Evolutionary conservation across 805 yeast genomes (phyloP).

Genomic region (Schwanniomyces yamadae): DNA sequence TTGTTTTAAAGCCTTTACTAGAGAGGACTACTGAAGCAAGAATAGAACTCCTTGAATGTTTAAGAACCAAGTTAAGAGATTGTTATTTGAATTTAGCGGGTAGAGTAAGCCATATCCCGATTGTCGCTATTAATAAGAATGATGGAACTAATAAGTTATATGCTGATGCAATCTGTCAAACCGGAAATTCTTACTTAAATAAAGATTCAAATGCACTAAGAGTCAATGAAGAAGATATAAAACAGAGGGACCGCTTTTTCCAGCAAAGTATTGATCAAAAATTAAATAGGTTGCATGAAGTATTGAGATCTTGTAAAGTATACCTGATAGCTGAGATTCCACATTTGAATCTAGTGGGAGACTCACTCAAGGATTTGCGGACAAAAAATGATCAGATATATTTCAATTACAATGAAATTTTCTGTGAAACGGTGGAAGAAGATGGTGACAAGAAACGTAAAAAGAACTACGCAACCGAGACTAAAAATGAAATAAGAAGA

Average conservation of each 20-base stretch:
- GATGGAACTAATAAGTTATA: constrained; percentile 29
- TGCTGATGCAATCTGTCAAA: constrained; percentile 40
- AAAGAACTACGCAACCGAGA: constrained; percentile 32
- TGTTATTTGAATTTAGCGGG: constrained; percentile 32
- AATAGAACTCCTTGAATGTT: constrained; percentile 34
- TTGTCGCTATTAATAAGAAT: constrained; percentile 32
- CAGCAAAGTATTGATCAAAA: constrained; percentile 23
- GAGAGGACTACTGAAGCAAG: constrained; percentile 27
- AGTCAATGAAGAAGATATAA: constrained; percentile 14
- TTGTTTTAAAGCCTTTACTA: constrained; percentile 35
- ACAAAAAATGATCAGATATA: constrained; percentile 34
- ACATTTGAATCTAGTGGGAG: constrained; percentile 29
- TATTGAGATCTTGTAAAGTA: constrained; percentile 24
- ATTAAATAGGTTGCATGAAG: constrained; percentile 20
- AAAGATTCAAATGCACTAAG: too few species aligned
- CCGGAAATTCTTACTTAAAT: constrained; percentile 24
- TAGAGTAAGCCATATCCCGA: constrained; percentile 37
- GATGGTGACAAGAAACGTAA: constrained; percentile 8
- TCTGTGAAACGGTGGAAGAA: constrained; percentile 12
- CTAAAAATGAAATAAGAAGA: constrained; percentile 37
- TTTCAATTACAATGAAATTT: constrained; percentile 32
- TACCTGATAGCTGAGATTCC: constrained; percentile 30
- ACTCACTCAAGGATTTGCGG: constrained; percentile 33
- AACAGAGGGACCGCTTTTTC: constrained; percentile 24
- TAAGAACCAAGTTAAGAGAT: constrained; percentile 33